These are phyloP conservation scores for Pelargonium citronellum DNA, from an alignment of 441 rosid genomes.

Conservation along the genomic window DNA sequence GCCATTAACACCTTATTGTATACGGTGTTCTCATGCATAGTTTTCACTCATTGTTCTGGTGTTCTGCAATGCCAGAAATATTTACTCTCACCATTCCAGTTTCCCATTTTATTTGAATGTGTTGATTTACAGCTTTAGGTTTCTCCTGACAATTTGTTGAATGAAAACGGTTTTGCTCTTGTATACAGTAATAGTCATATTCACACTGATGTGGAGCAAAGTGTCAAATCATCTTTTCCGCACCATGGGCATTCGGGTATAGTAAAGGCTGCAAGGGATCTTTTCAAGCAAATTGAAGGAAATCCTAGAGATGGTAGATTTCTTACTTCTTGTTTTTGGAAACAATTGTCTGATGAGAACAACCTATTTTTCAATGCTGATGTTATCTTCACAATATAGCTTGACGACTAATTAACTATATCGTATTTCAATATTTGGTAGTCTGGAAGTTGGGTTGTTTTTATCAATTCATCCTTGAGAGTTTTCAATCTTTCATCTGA, in stretches of 20 bases:
- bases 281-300: constrained; percentile 76
- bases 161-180: constrained; percentile 12
- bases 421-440: not conserved
- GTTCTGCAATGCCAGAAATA: not conserved
- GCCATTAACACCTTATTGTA: not conserved
- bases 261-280: constrained; percentile 75
- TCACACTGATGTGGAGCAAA: constrained; percentile 29
- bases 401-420: not conserved
- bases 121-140: constrained; percentile 2
- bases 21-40: not conserved
- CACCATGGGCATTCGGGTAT: constrained; percentile 83
- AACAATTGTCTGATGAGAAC: not conserved
- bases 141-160: not conserved
- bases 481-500: too few species aligned
- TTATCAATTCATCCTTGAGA: too few species aligned
- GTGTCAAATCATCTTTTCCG: constrained; percentile 51
- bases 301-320: constrained; percentile 35
- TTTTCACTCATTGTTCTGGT: not conserved
- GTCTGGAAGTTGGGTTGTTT: too few species aligned
- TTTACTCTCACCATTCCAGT: not conserved
- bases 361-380: not conserved
- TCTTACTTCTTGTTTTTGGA: not conserved
- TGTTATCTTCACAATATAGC: not conserved
- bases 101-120: constrained; percentile 4
- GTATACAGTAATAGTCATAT: constrained; percentile 35